Evolutionary conservation across 805 yeast genomes (phyloP).

Genomic region (Blastobotrys muscicola): DNA sequence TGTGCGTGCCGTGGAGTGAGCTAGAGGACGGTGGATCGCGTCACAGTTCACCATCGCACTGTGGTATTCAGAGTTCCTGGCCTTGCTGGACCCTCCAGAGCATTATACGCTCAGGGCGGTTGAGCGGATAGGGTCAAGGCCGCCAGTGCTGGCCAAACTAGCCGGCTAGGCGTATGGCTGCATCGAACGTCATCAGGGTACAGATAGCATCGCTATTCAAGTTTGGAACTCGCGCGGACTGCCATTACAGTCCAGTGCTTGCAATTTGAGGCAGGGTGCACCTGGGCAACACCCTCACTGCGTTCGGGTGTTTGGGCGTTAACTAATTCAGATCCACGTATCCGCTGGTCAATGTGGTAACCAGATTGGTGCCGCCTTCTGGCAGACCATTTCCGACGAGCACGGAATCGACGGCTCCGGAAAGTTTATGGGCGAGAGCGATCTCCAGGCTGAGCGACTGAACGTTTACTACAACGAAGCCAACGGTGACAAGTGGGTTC

Average conservation of each 20-base stretch:
- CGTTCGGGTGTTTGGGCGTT: neutral
- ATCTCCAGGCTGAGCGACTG: constrained; percentile 37
- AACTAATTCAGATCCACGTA: neutral
- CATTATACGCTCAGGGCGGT: too few relatives aligned
- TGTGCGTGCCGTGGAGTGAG: too few relatives aligned
- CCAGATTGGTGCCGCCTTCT: constrained; percentile 33
- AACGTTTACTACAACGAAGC: constrained; percentile 81
- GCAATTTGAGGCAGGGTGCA: neutral
- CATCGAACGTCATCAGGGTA: neutral
- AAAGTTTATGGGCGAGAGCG: constrained; percentile 8
- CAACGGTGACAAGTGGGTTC: constrained; percentile 78
- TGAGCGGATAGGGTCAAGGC: too few relatives aligned
- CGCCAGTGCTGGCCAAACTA: too few relatives aligned
- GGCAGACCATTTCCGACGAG: constrained; percentile 31
- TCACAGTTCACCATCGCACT: too few relatives aligned
- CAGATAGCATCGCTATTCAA: neutral
- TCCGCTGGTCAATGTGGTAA: constrained; percentile 17
- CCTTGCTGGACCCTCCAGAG: too few relatives aligned
- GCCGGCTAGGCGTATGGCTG: neutral
- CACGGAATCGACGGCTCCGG: constrained; percentile 30
- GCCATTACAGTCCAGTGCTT: too few relatives aligned
- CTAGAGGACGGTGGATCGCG: too few relatives aligned
- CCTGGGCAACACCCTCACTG: too few relatives aligned
- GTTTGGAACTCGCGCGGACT: neutral
- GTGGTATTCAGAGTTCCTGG: too few relatives aligned